Conservation (phyloP, 1,139 yeast species). For the Wickerhamomyces sp. region DNA sequence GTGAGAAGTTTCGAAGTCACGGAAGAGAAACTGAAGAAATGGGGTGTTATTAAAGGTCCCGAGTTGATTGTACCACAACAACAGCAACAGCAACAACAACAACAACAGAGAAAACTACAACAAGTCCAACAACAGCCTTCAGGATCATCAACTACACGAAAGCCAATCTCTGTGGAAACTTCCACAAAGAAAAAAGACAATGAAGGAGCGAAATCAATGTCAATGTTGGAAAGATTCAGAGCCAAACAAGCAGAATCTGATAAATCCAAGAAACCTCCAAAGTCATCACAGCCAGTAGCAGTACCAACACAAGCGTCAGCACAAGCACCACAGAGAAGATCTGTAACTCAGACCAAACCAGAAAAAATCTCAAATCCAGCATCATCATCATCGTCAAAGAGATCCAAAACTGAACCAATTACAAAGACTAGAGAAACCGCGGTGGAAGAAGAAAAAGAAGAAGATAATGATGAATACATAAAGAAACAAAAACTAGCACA, state of each 20-base stretch:
- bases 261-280: conserved; percentile 10
- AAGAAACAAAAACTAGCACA: conserved; percentile 8
- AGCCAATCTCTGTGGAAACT: not conserved
- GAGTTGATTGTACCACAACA: conserved; percentile 7
- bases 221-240: conserved; percentile 14
- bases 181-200: conserved; percentile 4
- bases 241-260: conserved; percentile 2
- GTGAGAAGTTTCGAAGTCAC: conserved; percentile 10
- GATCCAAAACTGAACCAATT: conserved; percentile 10
- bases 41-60: conserved; percentile 28
- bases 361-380: no score
- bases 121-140: not conserved
- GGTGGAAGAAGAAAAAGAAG: conserved; percentile 12
- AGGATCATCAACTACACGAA: not conserved
- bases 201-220: conserved; percentile 12
- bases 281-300: no score
- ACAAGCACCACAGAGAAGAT: conserved; percentile 14
- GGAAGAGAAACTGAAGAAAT: conserved; percentile 16
- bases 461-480: conserved; percentile 12
- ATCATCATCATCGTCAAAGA: conserved; percentile 1
- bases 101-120: not conserved
- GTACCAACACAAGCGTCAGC: no score
- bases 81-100: not conserved
- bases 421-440: conserved; percentile 5
- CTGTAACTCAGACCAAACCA: conserved; percentile 4